phyloP scores from a whole-genome alignment of 805 yeast species.

The Candida schatavii region DNA sequence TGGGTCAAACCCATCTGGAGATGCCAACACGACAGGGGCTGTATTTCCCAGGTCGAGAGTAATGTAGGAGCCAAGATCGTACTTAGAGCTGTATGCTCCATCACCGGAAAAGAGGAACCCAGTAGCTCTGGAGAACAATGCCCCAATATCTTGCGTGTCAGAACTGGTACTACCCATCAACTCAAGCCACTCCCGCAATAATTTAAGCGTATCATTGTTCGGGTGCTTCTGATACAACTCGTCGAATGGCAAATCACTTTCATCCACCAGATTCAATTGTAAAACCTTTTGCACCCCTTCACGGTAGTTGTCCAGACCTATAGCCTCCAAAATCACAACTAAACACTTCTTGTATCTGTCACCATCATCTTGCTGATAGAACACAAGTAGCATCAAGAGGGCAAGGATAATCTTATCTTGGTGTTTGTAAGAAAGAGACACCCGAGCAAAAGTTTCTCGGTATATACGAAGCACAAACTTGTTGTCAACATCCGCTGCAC shows the following conservation, averaged over 20 bases:
- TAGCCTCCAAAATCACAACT: slow-evolving; percentile 6
- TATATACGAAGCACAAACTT: slow-evolving; percentile 40
- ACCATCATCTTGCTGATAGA: slow-evolving; percentile 23
- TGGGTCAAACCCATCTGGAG: slow-evolving; percentile 67
- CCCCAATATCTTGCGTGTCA: slow-evolving; percentile 3
- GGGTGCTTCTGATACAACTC: slow-evolving; percentile 10
- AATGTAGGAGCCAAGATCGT: slow-evolving; percentile 30
- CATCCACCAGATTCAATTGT: background rate
- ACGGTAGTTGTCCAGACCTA: background rate
- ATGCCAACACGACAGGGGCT: slow-evolving; percentile 51
- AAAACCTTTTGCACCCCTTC: background rate
- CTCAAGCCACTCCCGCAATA: slow-evolving; percentile 13
- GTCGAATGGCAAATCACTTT: slow-evolving; percentile 4
- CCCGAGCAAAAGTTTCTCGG: slow-evolving; percentile 41
- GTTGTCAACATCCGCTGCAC: slow-evolving; percentile 11
- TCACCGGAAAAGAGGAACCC: slow-evolving; percentile 24
- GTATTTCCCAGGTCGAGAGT: slow-evolving; percentile 14
- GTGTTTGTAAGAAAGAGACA: slow-evolving; percentile 46
- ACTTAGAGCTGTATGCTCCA: slow-evolving; percentile 28
- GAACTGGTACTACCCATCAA: slow-evolving; percentile 1
- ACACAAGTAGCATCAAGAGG: slow-evolving; percentile 30
- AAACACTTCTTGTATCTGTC: slow-evolving; percentile 16
- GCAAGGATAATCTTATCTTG: slow-evolving; percentile 47
- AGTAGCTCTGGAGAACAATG: slow-evolving; percentile 11
- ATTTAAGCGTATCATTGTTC: slow-evolving; percentile 16